Conservation (phyloP, 2,329 filamentous ascomycete species). For the Xylaria sp. region DNA sequence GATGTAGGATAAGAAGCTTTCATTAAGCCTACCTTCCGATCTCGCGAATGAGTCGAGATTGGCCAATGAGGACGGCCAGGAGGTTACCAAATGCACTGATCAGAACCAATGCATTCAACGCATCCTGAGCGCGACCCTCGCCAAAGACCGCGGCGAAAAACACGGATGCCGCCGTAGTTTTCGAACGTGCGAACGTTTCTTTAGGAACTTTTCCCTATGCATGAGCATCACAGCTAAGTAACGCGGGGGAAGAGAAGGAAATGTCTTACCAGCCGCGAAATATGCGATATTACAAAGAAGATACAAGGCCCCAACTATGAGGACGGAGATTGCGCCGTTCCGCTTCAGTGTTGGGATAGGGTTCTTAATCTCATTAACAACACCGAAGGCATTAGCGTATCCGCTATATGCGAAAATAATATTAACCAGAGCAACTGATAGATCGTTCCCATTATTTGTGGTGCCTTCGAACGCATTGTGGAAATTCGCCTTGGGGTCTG, state of each 20-base stretch:
- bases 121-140: slow-evolving; percentile 57
- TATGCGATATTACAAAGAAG: slow-evolving; percentile 70
- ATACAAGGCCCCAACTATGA: slow-evolving; percentile 64
- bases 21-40: slow-evolving; percentile 59
- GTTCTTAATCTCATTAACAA: slow-evolving; percentile 68
- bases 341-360: slow-evolving; percentile 66
- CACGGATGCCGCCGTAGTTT: slow-evolving; percentile 64
- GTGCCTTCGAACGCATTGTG: slow-evolving; percentile 64
- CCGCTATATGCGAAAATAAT: slow-evolving; percentile 69
- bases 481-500: slow-evolving; percentile 66
- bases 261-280: slow-evolving; percentile 60
- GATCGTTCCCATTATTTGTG: slow-evolving; percentile 54
- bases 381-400: slow-evolving; percentile 68
- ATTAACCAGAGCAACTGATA: slow-evolving; percentile 70
- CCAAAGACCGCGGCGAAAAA: slow-evolving; percentile 71
- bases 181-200: slow-evolving; percentile 61
- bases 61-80: slow-evolving; percentile 64
- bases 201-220: slow-evolving; percentile 56
- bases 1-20: not conserved
- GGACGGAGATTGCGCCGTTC: slow-evolving; percentile 61
- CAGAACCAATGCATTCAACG: slow-evolving; percentile 67
- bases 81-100: slow-evolving; percentile 69
- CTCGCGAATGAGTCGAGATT: slow-evolving; percentile 69
- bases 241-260: not conserved
- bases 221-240: slow-evolving; percentile 31